These are phyloP conservation scores for Lotus japonicus DNA, from an alignment of 306 rosid species.

Conservation along the genomic window DNA sequence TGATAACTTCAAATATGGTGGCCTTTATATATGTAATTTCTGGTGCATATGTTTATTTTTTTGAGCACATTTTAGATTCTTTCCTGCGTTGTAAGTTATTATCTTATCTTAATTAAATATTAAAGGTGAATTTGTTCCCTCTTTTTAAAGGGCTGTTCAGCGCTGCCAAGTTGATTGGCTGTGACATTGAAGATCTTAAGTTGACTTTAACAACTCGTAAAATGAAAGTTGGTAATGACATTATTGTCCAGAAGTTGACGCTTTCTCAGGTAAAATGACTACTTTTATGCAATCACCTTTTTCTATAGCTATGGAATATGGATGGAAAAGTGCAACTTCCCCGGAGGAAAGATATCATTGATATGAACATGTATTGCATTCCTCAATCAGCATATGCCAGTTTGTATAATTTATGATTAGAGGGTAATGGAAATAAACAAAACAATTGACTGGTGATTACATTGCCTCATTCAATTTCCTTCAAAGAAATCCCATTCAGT, in stretches of 20 bases:
- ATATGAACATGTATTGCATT: conserved; percentile 1
- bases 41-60: background rate
- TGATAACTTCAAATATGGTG: background rate
- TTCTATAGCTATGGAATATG: background rate
- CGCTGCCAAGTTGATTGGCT: conserved; percentile 69
- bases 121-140: conserved; percentile 14
- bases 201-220: conserved; percentile 81
- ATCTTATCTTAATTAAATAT: no score
- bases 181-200: conserved; percentile 71
- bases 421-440: background rate
- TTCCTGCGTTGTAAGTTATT: background rate
- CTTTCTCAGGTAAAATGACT: conserved; percentile 67
- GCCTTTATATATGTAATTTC: conserved; percentile 2
- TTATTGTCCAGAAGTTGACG: conserved; percentile 82
- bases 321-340: background rate
- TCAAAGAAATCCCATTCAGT: background rate
- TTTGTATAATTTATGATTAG: background rate
- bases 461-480: background rate
- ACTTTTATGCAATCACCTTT: conserved; percentile 11
- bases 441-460: background rate
- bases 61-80: background rate
- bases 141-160: conserved; percentile 56
- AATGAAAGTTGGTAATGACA: conserved; percentile 89
- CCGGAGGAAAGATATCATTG: background rate
- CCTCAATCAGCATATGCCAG: background rate